Evolutionary conservation across 345 rosid species (phyloP), one percentile per base, ranked within the genome.

Genomic region (Sisymbrium altissimum): DNA sequence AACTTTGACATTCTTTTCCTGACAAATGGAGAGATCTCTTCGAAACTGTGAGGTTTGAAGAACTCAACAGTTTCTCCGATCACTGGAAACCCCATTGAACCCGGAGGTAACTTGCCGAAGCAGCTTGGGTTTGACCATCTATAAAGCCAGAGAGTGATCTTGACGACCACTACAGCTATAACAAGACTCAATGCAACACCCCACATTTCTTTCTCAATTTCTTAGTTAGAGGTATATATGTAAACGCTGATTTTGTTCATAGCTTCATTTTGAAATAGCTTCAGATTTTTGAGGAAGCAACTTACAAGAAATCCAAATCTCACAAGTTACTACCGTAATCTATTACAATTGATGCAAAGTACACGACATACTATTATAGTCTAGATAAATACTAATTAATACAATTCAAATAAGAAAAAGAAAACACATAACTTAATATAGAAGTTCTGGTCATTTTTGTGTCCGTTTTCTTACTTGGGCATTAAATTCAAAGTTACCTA

Each of bases 41-140:
- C 40, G 13, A 66, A 46, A 10, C 53, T 54, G 68, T 57, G 40
- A 13, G 76, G 76, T 33, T 41, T 21, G 15, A 75, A 70, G 66
- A 79, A 75, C 61, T 79, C 72, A 21, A 71, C 2, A 5, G 82
- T 57, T 39, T 79, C 82, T 55, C 79, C 82, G 35, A 74, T 59
- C 35, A 79, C 13, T 29, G 82, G 82, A 32, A 74, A 55, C 17
- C 82, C 82, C 77, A 65, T 71, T 41, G 77, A 70, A 48, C 80
- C 77, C 3, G 80, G 82, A 58, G 77, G 80, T 23, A 79, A 48
- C 56, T 70, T 59, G 41, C 82, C 79, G 40, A 70, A 64, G 73
- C 60, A 79, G 68, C 17, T 58, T n/a, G 82, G 77, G 55, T 66
- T 58, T 36, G 21, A 32, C 77, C 80, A 71, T 5, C 50, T 65